phyloP scores from a whole-genome alignment of 208 protist species.

The Trypanosoma cruzi region DNA sequence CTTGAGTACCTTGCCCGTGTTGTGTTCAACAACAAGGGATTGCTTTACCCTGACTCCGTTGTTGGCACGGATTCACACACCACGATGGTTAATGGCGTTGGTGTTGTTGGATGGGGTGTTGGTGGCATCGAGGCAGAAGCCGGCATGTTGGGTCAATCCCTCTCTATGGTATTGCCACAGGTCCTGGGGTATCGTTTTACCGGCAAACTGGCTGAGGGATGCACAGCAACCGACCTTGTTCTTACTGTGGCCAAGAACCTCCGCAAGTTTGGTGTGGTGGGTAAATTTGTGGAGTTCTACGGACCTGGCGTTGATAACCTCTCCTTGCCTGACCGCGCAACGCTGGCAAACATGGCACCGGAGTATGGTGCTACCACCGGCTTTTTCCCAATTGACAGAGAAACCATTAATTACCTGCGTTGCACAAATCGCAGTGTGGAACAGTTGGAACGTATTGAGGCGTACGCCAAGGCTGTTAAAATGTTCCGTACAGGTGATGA shows the following conservation, averaged over 20 bases:
- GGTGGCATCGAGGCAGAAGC: slow-evolving; percentile 97
- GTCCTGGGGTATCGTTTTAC: slow-evolving; percentile 96
- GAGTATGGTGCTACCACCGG: slow-evolving; percentile 96
- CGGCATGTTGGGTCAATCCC: slow-evolving; percentile 96
- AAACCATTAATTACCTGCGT: slow-evolving; percentile 93
- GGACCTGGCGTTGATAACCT: slow-evolving; percentile 91
- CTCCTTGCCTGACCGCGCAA: slow-evolving; percentile 94
- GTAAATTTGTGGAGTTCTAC: slow-evolving; percentile 98
- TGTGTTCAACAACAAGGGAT: slow-evolving; percentile 91
- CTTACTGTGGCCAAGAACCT: slow-evolving; percentile 94
- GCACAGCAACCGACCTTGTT: slow-evolving; percentile 97
- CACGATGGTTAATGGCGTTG: slow-evolving; percentile 97
- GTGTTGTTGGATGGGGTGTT: slow-evolving; percentile 96
- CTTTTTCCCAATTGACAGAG: slow-evolving; percentile 96
- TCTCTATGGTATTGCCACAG: slow-evolving; percentile 95
- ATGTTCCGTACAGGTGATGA: slow-evolving; percentile 87
- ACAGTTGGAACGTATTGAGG: slow-evolving; percentile 89
- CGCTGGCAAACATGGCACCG: slow-evolving; percentile 97
- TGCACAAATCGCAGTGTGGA: slow-evolving; percentile 84
- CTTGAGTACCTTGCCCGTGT: slow-evolving; percentile 96
- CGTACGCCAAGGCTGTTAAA: slow-evolving; percentile 90
- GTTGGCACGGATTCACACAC: slow-evolving; percentile 97
- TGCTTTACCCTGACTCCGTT: slow-evolving; percentile 97
- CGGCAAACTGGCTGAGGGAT: slow-evolving; percentile 87
- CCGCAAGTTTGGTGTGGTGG: slow-evolving; percentile 95